Base-by-base conservation (phyloP, 225 moss, liverwort and hornwort genomes). In the Polytrichum formosum region DNA sequence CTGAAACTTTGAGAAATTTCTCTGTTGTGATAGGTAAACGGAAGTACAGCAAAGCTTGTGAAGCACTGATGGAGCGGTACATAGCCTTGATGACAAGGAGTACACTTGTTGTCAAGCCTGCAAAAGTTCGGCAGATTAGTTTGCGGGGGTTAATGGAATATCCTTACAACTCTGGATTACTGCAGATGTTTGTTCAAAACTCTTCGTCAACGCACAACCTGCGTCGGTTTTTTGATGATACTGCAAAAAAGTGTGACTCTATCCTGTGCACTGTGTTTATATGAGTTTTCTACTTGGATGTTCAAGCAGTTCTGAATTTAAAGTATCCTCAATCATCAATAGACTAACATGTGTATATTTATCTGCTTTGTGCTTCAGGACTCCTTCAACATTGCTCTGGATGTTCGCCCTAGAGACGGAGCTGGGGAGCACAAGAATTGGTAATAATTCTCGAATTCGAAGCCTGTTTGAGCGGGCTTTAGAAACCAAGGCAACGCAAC, bases 381-480 rank as follows among this genome's bases (percentile, higher is more conserved):
- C 70, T 77, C 78, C 92, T 56, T 98, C 97, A 72, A 91, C 92
- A 25, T 74, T 88, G 79, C 77, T 90, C 20, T 92, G 94, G 94
- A 86, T 94, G 66, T 91, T 88, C 79, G 88, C 97, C 53, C 85
- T 98, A n/a, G 90, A 84, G 16, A 85, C 69, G 37, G 97, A 98
- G 72, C 79, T 98, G 27, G 71, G 79, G 72, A 81, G 79, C 71
- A 73, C 76, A 70, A 88, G 78, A 72, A 59, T 71, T 26, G 55
- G 70, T 72, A 85, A 80, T 70, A 74, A 83, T 70, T 79, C 92
- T 63, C 92, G 97, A 60, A 87, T 98, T 65, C 90, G 85, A 68
- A 85, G 94, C 78, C 79, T 94, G 55, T 92, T 98, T 80, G 97
- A 98, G 70, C 87, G 97, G 76, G 94, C 88, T 66, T 68, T 98